Evolutionary conservation across 208 protist genomes (phyloP), one percentile per base, ranked within the genome.

Genomic region (Wallacemonas sp.): DNA sequence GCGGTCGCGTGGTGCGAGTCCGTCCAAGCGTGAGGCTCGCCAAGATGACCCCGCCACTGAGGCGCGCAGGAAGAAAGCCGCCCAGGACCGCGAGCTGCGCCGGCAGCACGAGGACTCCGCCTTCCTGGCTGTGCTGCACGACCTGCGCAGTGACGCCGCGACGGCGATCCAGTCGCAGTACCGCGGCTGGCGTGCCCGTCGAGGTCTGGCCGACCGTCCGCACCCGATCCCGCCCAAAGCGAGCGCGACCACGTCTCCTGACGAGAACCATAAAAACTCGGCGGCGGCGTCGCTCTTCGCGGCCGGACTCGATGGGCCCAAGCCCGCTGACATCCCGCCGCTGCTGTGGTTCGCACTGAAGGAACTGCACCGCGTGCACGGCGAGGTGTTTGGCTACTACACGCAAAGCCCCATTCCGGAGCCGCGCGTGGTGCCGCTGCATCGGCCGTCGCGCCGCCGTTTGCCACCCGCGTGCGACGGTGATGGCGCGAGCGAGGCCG

Each of bases 111-210:
- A 96, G 57, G 87, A 96, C 61, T 66, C 75, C 6, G 73, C 70
- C 14, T 96, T 91, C 72, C 65, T 96, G 9, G 71, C 68, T 0
- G 82, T 91, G 8, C 30, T 85, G 11, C 76, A 75, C 12, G 67
- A 66, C 0, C 70, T 91, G 14, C 75, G 74, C 19, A 55, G 74
- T 14, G 48, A 67, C 1, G 85, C 85, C 8, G 90, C 81, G 11
- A 81, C 72, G n/a, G 68, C 65, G 11, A 90, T 96, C 65, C 90
- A 96, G 66, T 67, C 83, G 0, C 39, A 76, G 21, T 92, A 78
- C 66, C 73, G 90, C 11, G 85, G 81, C 1, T 72, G 74, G 29
- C 56, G 69, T 1, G 61, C 54, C 0, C 73, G 72, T 41, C 16
- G 38, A 46, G n/a, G 4, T 2, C 6, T 12, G 16, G 54, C 63